Percentiles rank a stretch among this genome's conserved stretches.
phyloP scores from a whole-genome alignment of 2,329 filamentous ascomycete genomes.

The Diaporthe destruens region DNA sequence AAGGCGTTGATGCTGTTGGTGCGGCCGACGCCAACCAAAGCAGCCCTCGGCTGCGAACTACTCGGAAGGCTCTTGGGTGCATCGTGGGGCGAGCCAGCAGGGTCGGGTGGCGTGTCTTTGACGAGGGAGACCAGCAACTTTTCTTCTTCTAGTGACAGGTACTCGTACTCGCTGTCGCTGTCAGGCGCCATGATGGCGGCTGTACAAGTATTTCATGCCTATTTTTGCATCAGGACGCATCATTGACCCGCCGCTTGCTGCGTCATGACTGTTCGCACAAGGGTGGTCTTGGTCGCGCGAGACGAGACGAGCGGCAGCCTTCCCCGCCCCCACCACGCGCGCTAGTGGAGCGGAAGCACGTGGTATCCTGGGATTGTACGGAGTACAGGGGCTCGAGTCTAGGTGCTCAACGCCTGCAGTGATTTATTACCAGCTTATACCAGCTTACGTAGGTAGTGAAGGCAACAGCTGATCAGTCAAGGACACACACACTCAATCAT shows the following conservation, averaged over 20 bases:
- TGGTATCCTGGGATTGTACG: background rate
- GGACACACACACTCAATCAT: background rate
- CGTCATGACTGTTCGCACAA: conserved; percentile 39
- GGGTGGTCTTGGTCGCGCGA: background rate
- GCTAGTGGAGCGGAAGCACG: conserved; percentile 33
- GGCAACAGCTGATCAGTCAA: background rate
- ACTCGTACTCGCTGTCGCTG: conserved; percentile 60
- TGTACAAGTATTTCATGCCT: conserved; percentile 34
- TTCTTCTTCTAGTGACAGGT: conserved; percentile 62
- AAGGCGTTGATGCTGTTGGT: conserved; percentile 37
- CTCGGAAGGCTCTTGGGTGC: conserved; percentile 22
- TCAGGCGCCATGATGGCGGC: conserved; percentile 45
- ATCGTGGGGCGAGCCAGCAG: conserved; percentile 21
- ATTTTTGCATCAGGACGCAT: conserved; percentile 16
- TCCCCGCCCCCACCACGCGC: background rate
- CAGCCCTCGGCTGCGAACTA: conserved; percentile 32
- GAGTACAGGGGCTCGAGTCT: too few species aligned
- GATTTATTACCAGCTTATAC: background rate
- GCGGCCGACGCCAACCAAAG: conserved; percentile 41
- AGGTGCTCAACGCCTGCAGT: background rate
- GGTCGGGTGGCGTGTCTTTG: conserved; percentile 11
- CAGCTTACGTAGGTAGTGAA: background rate
- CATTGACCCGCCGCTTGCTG: conserved; percentile 26
- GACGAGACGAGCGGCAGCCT: conserved; percentile 14
- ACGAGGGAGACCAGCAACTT: conserved; percentile 50